These are phyloP conservation scores for Malania oleifera DNA, from an alignment of 164 flowering plant genomes.

Conservation along the genomic window DNA sequence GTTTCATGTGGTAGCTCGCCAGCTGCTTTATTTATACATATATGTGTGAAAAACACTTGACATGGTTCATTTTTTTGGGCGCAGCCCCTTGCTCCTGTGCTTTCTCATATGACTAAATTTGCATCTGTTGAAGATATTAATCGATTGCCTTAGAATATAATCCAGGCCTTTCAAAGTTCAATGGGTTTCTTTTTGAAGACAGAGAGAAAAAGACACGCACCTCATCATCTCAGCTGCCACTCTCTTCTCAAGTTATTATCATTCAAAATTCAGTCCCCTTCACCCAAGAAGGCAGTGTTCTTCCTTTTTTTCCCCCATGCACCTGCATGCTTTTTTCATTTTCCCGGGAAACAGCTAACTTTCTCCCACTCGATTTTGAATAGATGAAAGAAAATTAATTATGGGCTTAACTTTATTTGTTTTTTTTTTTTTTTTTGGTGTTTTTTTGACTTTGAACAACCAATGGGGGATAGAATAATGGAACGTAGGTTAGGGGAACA, in stretches of 20 bases:
- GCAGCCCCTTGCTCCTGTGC: too few species aligned
- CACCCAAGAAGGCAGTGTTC: not conserved
- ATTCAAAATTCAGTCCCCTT: constrained; percentile 3
- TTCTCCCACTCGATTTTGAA: constrained; percentile 4
- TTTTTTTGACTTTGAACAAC: constrained; percentile 15
- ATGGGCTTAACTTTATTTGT: constrained; percentile 1
- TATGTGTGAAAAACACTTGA: too few species aligned
- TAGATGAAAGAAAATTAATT: not conserved
- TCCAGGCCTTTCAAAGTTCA: constrained; percentile 26
- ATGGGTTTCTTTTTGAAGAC: not conserved
- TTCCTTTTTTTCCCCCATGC: too few species aligned
- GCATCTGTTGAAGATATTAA: too few species aligned
- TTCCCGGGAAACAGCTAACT: constrained; percentile 1
- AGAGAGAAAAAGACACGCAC: not conserved
- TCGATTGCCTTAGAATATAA: too few species aligned
- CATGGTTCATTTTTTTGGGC: too few species aligned
- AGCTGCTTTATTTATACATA: too few species aligned
- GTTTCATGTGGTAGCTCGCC: too few species aligned
- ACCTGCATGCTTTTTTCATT: constrained; percentile 1
- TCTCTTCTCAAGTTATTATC: constrained; percentile 6
- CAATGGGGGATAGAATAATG: not conserved
- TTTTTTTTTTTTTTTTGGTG: too few species aligned
- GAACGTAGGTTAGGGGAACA: not conserved
- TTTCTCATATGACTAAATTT: too few species aligned
- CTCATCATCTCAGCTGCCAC: constrained; percentile 11